phyloP scores from a whole-genome alignment of 495 filamentous ascomycete species.

The Annulohypoxylon maeteangense region DNA sequence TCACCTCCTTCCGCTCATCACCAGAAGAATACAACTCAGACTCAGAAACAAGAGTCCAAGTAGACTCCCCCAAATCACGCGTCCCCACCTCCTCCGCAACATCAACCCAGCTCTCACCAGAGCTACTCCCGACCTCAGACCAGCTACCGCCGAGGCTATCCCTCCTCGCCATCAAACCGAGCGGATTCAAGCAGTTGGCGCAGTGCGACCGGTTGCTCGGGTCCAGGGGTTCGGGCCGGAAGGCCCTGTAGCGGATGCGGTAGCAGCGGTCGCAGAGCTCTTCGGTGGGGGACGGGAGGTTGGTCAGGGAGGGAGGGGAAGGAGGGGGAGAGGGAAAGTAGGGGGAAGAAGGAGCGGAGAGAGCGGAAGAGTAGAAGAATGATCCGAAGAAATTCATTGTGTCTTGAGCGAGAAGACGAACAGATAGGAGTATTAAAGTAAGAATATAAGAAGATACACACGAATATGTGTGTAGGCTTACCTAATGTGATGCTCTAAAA shows the following conservation, averaged over 20 bases:
- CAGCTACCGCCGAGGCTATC: background rate
- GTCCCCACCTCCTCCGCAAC: background rate
- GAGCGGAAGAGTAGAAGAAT: too few relatives aligned
- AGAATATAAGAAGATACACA: background rate
- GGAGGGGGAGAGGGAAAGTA: too few relatives aligned
- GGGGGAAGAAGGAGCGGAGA: too few relatives aligned
- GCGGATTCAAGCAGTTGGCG: background rate
- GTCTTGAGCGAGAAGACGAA: too few relatives aligned
- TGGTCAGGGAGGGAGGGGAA: background rate
- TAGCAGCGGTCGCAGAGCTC: background rate
- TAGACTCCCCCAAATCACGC: too few relatives aligned
- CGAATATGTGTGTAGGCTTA: background rate
- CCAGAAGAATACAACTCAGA: background rate
- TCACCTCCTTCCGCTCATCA: background rate
- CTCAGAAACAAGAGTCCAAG: too few relatives aligned
- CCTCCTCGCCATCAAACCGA: background rate
- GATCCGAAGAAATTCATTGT: too few relatives aligned
- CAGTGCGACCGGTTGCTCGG: background rate
- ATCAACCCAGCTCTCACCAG: background rate
- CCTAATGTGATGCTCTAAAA: background rate
- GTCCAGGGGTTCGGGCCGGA: too few relatives aligned
- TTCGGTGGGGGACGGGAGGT: background rate
- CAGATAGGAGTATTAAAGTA: background rate
- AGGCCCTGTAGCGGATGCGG: too few relatives aligned
- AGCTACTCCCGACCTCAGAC: too few relatives aligned